Percentiles rank a stretch among this genome's conserved stretches.
These are phyloP conservation scores for Collybia sp. DNA, from an alignment of 768 basidiomycete genomes.

Conservation along the genomic window DNA sequence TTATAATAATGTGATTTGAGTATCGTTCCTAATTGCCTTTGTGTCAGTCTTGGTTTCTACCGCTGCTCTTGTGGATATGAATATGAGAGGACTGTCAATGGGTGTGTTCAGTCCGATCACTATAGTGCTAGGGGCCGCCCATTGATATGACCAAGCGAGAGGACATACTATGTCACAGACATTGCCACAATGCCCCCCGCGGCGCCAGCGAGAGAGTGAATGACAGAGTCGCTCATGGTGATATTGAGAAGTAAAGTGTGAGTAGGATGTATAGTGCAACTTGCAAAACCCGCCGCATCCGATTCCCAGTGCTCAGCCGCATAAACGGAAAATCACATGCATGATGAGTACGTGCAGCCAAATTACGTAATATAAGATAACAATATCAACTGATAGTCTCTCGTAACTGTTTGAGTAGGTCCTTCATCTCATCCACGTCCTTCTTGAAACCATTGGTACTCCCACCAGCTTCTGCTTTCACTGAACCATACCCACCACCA, in stretches of 20 bases:
- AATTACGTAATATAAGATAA: background rate
- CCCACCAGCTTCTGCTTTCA: constrained; percentile 30
- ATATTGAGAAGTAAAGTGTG: background rate
- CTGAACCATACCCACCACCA: constrained; percentile 37
- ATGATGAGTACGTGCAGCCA: background rate
- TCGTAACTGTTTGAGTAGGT: constrained; percentile 43
- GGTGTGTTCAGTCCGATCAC: constrained; percentile 4
- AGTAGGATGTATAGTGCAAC: background rate
- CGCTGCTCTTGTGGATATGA: constrained; percentile 89
- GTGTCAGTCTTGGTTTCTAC: constrained; percentile 79
- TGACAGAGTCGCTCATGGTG: constrained; percentile 69
- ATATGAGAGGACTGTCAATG: constrained; percentile 73
- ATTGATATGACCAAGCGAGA: background rate
- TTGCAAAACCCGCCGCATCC: too few species aligned
- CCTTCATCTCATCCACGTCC: constrained; percentile 72
- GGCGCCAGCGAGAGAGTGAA: constrained; percentile 87
- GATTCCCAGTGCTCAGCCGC: background rate
- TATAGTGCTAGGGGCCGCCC: constrained; percentile 1
- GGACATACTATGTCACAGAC: constrained; percentile 78
- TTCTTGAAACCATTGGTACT: constrained; percentile 59
- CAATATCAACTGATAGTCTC: constrained; percentile 1
- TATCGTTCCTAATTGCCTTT: constrained; percentile 41
- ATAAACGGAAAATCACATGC: background rate
- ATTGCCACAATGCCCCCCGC: constrained; percentile 88
- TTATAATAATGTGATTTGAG: constrained; percentile 4